phyloP scores from a whole-genome alignment of 2,329 filamentous ascomycete species.

The Xylariales sp. region DNA sequence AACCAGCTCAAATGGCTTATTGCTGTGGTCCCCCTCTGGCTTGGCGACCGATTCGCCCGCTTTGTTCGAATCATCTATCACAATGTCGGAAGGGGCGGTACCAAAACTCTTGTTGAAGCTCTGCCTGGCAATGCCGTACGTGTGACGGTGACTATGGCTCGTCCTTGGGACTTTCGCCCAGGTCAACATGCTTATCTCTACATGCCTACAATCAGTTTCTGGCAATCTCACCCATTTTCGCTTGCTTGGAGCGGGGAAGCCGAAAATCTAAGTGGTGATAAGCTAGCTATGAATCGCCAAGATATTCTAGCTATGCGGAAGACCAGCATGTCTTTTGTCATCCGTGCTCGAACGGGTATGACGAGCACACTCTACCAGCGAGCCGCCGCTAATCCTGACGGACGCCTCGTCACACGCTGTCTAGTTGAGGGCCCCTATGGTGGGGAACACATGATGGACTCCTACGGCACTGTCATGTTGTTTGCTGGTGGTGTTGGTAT shows the following conservation, averaged over 20 bases:
- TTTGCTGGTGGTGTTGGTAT: conserved; percentile 86
- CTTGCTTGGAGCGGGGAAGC: conserved; percentile 80
- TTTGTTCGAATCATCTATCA: conserved; percentile 70
- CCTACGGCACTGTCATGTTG: conserved; percentile 81
- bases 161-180: conserved; percentile 79
- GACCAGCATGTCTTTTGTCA: conserved; percentile 76
- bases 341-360: conserved; percentile 79
- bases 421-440: conserved; percentile 83
- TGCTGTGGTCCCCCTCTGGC: conserved; percentile 74
- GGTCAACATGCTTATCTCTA: conserved; percentile 86
- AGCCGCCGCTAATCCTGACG: conserved; percentile 70
- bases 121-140: conserved; percentile 80
- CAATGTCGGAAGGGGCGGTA: conserved; percentile 75
- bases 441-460: conserved; percentile 75
- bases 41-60: conserved; percentile 70
- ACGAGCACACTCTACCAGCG: conserved; percentile 76
- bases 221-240: conserved; percentile 84
- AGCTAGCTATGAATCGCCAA: conserved; percentile 69
- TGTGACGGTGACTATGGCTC: conserved; percentile 78
- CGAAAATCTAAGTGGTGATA: conserved; percentile 62
- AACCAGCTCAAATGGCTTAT: conserved; percentile 70
- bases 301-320: conserved; percentile 70
- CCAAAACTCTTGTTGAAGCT: conserved; percentile 76
- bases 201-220: conserved; percentile 76
- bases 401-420: conserved; percentile 71